phyloP scores from a whole-genome alignment of 2,329 filamentous ascomycete species.

The Hypomyces perniciosus region DNA sequence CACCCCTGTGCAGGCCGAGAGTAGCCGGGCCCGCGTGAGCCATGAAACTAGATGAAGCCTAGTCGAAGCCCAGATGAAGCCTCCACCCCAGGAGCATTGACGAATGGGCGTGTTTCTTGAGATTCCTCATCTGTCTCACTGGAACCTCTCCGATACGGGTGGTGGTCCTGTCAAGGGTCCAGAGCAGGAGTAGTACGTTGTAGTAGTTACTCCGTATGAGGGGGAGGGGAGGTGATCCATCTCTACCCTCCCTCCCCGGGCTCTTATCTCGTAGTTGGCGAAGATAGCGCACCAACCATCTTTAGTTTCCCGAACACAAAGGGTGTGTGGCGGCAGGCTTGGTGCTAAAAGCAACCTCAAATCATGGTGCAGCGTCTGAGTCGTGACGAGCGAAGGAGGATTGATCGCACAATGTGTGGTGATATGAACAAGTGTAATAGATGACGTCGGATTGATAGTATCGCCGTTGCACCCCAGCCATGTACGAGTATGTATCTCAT shows the following conservation, averaged over 20 bases:
- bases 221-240: no score
- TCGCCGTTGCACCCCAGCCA: neutral
- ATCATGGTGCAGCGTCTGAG: no score
- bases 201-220: no score
- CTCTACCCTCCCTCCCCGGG: no score
- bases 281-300: neutral
- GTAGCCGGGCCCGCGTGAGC: conserved; percentile 17
- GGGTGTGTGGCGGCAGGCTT: no score
- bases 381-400: no score
- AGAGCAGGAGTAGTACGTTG: no score
- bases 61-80: no score
- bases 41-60: no score
- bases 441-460: conserved; percentile 6
- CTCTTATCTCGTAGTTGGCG: neutral
- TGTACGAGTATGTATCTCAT: neutral
- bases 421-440: neutral
- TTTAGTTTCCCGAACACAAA: neutral
- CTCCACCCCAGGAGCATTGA: neutral
- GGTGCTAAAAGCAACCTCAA: neutral
- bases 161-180: neutral
- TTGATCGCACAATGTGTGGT: no score
- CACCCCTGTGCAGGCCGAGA: conserved; percentile 13
- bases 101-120: neutral
- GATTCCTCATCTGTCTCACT: conserved; percentile 1
- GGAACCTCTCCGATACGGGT: conserved; percentile 20